Base-by-base conservation (phyloP, 2,329 filamentous ascomycete genomes). In the Colletotrichum siamense region DNA sequence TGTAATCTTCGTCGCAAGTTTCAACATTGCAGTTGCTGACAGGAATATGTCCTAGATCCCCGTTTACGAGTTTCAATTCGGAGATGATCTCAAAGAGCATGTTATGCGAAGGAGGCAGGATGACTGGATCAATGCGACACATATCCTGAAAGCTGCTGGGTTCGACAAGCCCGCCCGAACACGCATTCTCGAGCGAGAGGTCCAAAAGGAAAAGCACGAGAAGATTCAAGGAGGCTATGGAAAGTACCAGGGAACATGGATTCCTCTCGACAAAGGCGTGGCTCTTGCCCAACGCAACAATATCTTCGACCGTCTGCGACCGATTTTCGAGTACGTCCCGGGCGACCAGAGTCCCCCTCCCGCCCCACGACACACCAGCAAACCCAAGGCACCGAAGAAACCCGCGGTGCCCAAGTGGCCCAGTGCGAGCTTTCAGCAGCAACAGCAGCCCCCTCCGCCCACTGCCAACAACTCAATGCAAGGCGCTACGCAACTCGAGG, bases 71-170 rank as follows among this genome's bases (percentile, higher is more conserved):
- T 97, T 92, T 86, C 96, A 98, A 84, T 94, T 98, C 81, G 95
- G 94, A 44, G 90, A 89, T 79, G 95, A 98, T 83, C 83, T 93
- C 36, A 93, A 94, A 83, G 91, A 94, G 81, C 95, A 98, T 95
- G 95, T 99, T 79, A 99, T 99, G 97, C 94, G 97, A 84, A 92
- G 97, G 67, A 93, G 96, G 76, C 91, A 93, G 69, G 97, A 99
- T 85, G 93, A 99, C 86, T 99, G 96, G 96, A 97, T 99, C 87
- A 99, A 99, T 89, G 97, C 97, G n/a, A 99, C 97, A 70, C 97
- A 99, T 83, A 99, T 99, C 76, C 88, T 99, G 65, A 99, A 99
- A 83, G 95, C 98, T 55, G 97, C 97, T 78, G 96, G 96, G 72
- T 98, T 98, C 82, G 97, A 99, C 86, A 99, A 99, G 86, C 97